Percentiles rank a stretch among this genome's conserved stretches.
Evolutionary conservation across 805 yeast genomes (phyloP).

Genomic region (Yamadazyma phyllophila): DNA sequence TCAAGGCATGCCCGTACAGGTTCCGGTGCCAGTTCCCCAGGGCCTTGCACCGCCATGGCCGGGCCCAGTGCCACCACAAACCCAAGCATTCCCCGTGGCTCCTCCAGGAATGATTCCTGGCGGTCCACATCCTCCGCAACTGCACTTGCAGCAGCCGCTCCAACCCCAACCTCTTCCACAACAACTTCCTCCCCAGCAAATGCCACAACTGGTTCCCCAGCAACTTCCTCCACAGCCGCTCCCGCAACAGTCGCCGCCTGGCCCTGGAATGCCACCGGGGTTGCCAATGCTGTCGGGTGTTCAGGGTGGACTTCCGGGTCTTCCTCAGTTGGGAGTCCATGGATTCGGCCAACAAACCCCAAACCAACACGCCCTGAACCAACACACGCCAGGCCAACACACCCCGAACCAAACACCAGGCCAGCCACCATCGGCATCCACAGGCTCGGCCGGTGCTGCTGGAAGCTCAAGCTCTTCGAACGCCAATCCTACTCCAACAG

Average conservation of each 20-base stretch:
- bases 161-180: constrained; percentile 3
- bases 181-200: neutral
- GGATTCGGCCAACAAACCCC: neutral
- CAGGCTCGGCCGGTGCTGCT: neutral
- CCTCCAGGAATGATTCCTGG: constrained; percentile 1
- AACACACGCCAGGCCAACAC: neutral
- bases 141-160: neutral
- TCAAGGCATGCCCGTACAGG: neutral
- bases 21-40: neutral
- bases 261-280: neutral
- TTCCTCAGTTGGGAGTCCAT: neutral
- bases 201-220: neutral
- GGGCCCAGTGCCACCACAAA: neutral
- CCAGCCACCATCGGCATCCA: neutral
- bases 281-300: neutral
- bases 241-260: neutral
- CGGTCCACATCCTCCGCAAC: neutral
- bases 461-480: too few relatives aligned
- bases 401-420: neutral
- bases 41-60: constrained; percentile 1
- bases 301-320: neutral
- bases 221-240: neutral
- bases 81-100: constrained; percentile 1
- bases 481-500: neutral
- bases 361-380: neutral